Evolutionary conservation across 768 basidiomycete species (phyloP).

Genomic region (Rhizopogon vesiculosus): DNA sequence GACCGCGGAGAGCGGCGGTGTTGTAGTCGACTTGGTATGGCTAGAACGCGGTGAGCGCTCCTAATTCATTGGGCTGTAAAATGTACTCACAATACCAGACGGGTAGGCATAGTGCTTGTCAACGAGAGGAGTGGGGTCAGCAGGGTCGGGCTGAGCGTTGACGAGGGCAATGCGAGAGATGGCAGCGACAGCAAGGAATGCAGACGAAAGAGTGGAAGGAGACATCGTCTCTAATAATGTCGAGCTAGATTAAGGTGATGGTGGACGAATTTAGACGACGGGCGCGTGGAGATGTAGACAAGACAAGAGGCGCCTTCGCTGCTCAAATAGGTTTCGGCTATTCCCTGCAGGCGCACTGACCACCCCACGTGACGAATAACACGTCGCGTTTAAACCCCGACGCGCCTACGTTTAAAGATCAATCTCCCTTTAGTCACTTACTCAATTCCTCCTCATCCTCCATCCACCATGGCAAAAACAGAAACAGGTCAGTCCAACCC

Average conservation of each 20-base stretch:
- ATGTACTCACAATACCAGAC: conserved; percentile 32
- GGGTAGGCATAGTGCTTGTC: conserved; percentile 43
- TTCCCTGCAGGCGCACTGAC: conserved; percentile 13
- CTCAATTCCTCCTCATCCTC: conserved; percentile 5
- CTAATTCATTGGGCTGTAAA: too few relatives aligned
- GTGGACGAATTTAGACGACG: neutral
- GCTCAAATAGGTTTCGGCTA: conserved; percentile 21
- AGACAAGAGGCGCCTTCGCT: neutral
- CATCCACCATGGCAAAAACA: conserved; percentile 44
- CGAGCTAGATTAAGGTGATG: neutral
- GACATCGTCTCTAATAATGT: conserved; percentile 26
- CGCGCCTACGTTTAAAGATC: conserved; percentile 15
- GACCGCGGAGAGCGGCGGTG: conserved; percentile 41
- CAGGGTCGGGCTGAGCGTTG: conserved; percentile 31
- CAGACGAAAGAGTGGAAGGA: conserved; percentile 36
- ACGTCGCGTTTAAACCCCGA: conserved; percentile 14
- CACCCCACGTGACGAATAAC: conserved; percentile 21
- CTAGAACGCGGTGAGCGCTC: conserved; percentile 18
- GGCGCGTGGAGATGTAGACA: neutral
- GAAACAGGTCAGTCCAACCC: conserved; percentile 35
- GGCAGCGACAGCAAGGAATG: conserved; percentile 34
- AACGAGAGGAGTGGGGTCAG: conserved; percentile 42
- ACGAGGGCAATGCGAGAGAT: conserved; percentile 26
- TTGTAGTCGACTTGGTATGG: conserved; percentile 46
- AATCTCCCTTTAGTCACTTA: neutral